Evolutionary conservation across 257 asterid genomes (phyloP).

Genomic region (Solanum dulcamara): DNA sequence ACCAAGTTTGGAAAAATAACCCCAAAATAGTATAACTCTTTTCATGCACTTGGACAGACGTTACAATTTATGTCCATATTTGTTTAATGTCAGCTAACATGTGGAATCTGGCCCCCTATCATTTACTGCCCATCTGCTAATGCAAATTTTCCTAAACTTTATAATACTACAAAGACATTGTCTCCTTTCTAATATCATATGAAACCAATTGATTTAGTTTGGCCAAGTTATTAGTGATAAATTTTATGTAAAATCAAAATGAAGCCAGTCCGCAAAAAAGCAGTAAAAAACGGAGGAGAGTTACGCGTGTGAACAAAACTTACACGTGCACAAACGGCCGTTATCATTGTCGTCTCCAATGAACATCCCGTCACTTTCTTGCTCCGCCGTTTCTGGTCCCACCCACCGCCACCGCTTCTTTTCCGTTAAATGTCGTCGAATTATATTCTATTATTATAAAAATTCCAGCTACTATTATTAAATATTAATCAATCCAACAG

Average conservation of each 20-base stretch:
- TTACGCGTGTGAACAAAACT: not conserved
- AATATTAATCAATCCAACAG: not conserved
- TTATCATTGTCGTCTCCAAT: not conserved
- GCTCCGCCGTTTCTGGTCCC: slow-evolving; percentile 1
- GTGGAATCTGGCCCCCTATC: not conserved
- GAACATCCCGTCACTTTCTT: not conserved
- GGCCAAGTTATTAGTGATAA: too few species aligned
- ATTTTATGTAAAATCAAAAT: not conserved
- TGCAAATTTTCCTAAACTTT: not conserved
- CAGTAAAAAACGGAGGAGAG: not conserved
- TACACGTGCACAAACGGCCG: slow-evolving; percentile 13
- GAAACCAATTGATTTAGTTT: not conserved
- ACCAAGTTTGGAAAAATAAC: not conserved
- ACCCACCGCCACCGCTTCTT: not conserved
- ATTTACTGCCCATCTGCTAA: not conserved
- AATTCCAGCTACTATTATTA: too few species aligned
- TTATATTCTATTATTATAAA: not conserved
- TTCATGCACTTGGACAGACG: not conserved
- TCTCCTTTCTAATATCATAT: not conserved
- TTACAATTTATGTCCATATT: not conserved
- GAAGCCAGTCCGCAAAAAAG: not conserved
- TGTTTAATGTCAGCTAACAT: not conserved
- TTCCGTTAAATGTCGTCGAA: not conserved
- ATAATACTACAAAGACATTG: not conserved
- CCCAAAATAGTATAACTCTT: not conserved